These are phyloP conservation scores for Serendipita sp. DNA, from an alignment of 768 basidiomycete species.

Conservation along the genomic window DNA sequence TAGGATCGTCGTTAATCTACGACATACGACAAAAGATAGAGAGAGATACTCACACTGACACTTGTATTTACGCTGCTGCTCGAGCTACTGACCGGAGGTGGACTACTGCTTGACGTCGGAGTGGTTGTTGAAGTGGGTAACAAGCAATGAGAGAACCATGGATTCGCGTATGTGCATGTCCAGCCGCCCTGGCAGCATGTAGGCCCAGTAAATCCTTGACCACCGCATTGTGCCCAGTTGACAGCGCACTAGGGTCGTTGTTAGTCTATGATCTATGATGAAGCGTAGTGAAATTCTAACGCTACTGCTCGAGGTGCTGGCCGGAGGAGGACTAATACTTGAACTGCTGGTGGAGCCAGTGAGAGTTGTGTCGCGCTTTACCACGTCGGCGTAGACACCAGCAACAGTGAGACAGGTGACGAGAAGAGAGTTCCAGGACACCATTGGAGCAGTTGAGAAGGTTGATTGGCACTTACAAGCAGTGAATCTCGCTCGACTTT, in stretches of 20 bases:
- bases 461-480: not conserved
- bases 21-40: not conserved
- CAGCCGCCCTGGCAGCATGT: conserved; percentile 7
- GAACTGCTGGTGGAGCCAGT: not conserved
- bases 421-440: not conserved
- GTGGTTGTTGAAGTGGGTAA: no score
- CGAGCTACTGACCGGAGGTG: no score
- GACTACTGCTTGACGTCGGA: no score
- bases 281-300: no score
- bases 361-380: not conserved
- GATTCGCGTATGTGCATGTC: conserved; percentile 5
- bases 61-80: not conserved
- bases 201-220: conserved; percentile 7
- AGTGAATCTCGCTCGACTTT: no score
- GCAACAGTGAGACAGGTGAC: not conserved
- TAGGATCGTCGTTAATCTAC: not conserved
- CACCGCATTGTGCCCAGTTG: conserved; percentile 4
- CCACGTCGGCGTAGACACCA: not conserved
- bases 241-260: not conserved
- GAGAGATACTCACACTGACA: not conserved
- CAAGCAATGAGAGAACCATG: not conserved
- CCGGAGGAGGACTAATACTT: no score
- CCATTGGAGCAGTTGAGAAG: not conserved
- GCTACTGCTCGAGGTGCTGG: no score
- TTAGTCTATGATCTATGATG: not conserved